A percentile compares a stretch with the other conserved stretches of the same genome.
Evolutionary conservation across 2,329 filamentous ascomycete genomes (phyloP).

Genomic region (Cytospora paraplurivora): DNA sequence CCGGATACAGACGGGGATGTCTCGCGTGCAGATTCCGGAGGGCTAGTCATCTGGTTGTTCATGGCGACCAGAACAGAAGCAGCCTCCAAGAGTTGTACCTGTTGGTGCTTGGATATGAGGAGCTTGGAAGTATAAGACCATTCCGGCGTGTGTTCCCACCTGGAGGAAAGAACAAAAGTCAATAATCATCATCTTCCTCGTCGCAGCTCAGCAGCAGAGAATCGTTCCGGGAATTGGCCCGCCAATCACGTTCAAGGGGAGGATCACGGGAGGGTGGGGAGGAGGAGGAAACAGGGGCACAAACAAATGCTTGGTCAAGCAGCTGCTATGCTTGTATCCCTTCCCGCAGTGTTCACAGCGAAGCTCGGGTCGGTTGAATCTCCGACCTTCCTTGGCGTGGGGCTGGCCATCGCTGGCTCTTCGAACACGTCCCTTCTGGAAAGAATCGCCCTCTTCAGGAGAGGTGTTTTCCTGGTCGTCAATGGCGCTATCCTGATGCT

Average conservation of each 20-base stretch:
- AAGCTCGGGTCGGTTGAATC: conserved; percentile 79
- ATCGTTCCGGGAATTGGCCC: conserved; percentile 18
- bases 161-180: conserved; percentile 53
- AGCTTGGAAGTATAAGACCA: conserved; percentile 97
- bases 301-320: conserved; percentile 99
- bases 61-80: conserved; percentile 95
- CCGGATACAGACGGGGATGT: conserved; percentile 77
- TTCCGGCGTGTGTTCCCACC: conserved; percentile 99
- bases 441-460: conserved; percentile 54
- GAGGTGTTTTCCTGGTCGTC: conserved; percentile 67
- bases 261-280: conserved; percentile 39
- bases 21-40: conserved; percentile 66
- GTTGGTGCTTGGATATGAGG: conserved; percentile 98
- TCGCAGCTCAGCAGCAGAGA: conserved; percentile 36
- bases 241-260: conserved; percentile 20
- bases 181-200: conserved; percentile 40
- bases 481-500: conserved; percentile 63
- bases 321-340: conserved; percentile 99
- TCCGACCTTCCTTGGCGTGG: conserved; percentile 77
- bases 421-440: conserved; percentile 53
- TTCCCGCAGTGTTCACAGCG: conserved; percentile 98
- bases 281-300: conserved; percentile 66
- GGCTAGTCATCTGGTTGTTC: conserved; percentile 63
- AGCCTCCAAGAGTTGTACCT: conserved; percentile 95
- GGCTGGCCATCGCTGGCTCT: conserved; percentile 86